These are phyloP conservation scores for Emmonsia crescens DNA, from an alignment of 2,329 filamentous ascomycete genomes.

Conservation along the genomic window DNA sequence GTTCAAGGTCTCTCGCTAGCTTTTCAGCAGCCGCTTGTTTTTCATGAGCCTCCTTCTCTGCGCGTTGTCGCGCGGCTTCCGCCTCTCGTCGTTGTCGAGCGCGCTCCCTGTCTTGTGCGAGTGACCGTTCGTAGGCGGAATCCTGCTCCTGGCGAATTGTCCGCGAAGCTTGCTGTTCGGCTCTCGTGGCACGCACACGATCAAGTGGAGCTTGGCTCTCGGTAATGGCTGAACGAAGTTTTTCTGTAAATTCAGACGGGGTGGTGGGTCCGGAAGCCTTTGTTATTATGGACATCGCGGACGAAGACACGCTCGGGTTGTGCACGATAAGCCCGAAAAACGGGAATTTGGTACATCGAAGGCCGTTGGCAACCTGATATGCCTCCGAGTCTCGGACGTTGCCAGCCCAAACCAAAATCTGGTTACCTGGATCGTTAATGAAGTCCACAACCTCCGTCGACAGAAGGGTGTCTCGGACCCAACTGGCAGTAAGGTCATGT, in stretches of 20 bases:
- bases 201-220: conserved; percentile 67
- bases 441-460: conserved; percentile 62
- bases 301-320: conserved; percentile 71
- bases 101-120: conserved; percentile 79
- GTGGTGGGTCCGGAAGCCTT: conserved; percentile 64
- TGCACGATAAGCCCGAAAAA: conserved; percentile 80
- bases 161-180: conserved; percentile 70
- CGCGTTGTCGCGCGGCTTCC: conserved; percentile 50
- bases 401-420: conserved; percentile 83
- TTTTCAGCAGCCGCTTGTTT: conserved; percentile 51
- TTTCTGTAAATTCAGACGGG: conserved; percentile 59
- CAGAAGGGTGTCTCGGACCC: conserved; percentile 72
- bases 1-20: conserved; percentile 43
- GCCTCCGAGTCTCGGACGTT: conserved; percentile 89
- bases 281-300: conserved; percentile 82
- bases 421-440: conserved; percentile 62
- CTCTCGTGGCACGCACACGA: conserved; percentile 61
- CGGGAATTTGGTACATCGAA: conserved; percentile 85
- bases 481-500: conserved; percentile 80
- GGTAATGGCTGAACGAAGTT: conserved; percentile 61
- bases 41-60: conserved; percentile 56
- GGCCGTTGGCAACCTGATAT: conserved; percentile 79
- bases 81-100: conserved; percentile 66
- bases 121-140: conserved; percentile 80
- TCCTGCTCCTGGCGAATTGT: conserved; percentile 81